Percentiles rank a stretch among this genome's conserved stretches.
phyloP scores from a whole-genome alignment of 352 stramenopile species.

The Globisporangium parvum region DNA sequence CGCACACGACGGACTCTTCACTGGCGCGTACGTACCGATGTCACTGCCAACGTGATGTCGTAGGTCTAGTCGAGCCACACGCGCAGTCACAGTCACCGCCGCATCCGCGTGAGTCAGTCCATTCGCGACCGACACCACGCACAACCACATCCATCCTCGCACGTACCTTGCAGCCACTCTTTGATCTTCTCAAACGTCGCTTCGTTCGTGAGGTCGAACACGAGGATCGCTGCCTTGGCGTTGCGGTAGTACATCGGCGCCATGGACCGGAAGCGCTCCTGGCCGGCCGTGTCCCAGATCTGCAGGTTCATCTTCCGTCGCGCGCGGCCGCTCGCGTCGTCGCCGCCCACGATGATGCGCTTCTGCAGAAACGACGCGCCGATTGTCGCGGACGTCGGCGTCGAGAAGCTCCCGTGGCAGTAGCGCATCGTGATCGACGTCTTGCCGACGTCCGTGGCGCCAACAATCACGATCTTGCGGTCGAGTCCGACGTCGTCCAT shows the following conservation, averaged over 20 bases:
- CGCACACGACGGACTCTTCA: neutral
- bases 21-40: constrained; percentile 25
- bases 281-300: constrained; percentile 82
- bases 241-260: constrained; percentile 90
- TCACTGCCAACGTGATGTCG: constrained; percentile 73
- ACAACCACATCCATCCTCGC: neutral
- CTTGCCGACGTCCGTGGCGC: constrained; percentile 84
- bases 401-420: constrained; percentile 82
- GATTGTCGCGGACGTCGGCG: constrained; percentile 79
- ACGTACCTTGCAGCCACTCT: constrained; percentile 73
- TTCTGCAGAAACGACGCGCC: constrained; percentile 87
- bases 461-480: constrained; percentile 88
- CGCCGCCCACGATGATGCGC: constrained; percentile 60
- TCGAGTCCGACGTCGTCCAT: constrained; percentile 87
- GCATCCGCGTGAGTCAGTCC: no score
- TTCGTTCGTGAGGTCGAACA: constrained; percentile 78
- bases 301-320: constrained; percentile 83
- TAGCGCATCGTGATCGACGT: constrained; percentile 88
- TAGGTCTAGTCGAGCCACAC: constrained; percentile 32
- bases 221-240: constrained; percentile 81
- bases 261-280: constrained; percentile 84
- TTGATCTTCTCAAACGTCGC: constrained; percentile 84
- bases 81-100: no score
- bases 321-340: constrained; percentile 17
- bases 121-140: no score